Base-by-base conservation (phyloP, 169 alveolate genomes). In the Plasmodium adleri region DNA sequence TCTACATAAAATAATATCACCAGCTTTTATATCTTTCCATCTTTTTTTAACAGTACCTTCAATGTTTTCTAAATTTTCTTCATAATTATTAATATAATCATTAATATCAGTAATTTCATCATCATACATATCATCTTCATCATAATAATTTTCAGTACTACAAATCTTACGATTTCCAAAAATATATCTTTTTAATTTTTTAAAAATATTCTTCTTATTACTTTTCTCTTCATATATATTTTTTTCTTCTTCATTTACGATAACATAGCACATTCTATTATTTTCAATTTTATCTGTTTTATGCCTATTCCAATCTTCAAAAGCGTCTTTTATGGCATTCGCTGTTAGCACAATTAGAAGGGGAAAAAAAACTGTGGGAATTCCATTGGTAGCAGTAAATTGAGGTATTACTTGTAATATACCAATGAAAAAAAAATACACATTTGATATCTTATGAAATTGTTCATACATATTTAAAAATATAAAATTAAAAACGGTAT, bases 251-350 rank as follows among this genome's bases (percentile, higher is more conserved):
- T 58, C 63, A 59, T 32, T 26, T 22, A 64, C 47, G 15, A 83
- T 63, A 70, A 83, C 91, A 72, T 70, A 83, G 20, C 91, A 83
- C 52, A 94, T 91, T 73, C 97, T 94, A 64, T 95, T 95, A 92
- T 98, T 98, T 88, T 98, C 99, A 72, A 96, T 97, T 72, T 94
- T 93, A 88, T 99, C 99, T 10, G 98, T 94, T 88, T 94, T 94
- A 88, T 97, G 98, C 80, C 99, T 92, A 86, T 97, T 96, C 94
- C 97, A 94, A 93, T 98, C 99, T 91, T 98, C 99, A 64, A 95
- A 97, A 49, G 98, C 98, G 89, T 98, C 99, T 91, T 98, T 98
- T 39, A 97, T 90, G 24, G 99, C 99, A 87, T 98, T 95, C 22
- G 98, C 97, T 2, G 94, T 78, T 70, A 98, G 95, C 13, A 98